phyloP scores from a whole-genome alignment of 2,329 filamentous ascomycete species.

The Neonectria coccinea region DNA sequence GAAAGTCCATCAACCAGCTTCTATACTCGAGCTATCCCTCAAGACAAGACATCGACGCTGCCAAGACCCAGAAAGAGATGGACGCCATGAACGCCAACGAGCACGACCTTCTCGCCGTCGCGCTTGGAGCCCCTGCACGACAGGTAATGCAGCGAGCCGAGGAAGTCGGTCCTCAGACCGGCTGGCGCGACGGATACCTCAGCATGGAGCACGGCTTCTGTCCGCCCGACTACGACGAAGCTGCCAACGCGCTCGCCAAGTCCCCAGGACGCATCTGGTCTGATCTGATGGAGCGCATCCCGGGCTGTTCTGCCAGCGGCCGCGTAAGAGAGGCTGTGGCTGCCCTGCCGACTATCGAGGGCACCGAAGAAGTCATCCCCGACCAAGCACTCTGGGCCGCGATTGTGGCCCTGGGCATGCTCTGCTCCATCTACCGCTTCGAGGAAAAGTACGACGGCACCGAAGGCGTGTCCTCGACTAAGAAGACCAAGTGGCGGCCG shows the following conservation, averaged over 20 bases:
- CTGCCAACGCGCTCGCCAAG: slow-evolving; percentile 57
- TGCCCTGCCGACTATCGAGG: slow-evolving; percentile 61
- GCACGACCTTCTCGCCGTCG: slow-evolving; percentile 62
- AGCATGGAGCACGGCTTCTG: slow-evolving; percentile 63
- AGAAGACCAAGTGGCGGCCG: slow-evolving; percentile 47
- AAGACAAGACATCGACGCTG: slow-evolving; percentile 52
- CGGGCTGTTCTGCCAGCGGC: slow-evolving; percentile 62
- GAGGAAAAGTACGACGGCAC: slow-evolving; percentile 64
- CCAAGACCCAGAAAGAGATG: slow-evolving; percentile 55
- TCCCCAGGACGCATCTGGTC: slow-evolving; percentile 66
- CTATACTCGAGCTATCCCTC: slow-evolving; percentile 59
- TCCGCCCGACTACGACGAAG: slow-evolving; percentile 62
- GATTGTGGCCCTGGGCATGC: slow-evolving; percentile 62
- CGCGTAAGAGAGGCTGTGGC: slow-evolving; percentile 63
- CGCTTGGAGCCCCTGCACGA: slow-evolving; percentile 64
- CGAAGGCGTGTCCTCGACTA: slow-evolving; percentile 58
- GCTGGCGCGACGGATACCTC: slow-evolving; percentile 60
- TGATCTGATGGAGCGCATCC: slow-evolving; percentile 65
- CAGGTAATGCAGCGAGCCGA: slow-evolving; percentile 66
- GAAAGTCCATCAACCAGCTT: slow-evolving; percentile 61
- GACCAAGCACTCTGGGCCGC: slow-evolving; percentile 66
- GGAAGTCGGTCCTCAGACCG: slow-evolving; percentile 62
- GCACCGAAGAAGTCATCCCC: slow-evolving; percentile 62
- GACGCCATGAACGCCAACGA: slow-evolving; percentile 62
- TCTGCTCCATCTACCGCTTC: slow-evolving; percentile 66